Base-by-base conservation (phyloP, 75 land plant genomes). In the Ceratopteris richardii region DNA sequence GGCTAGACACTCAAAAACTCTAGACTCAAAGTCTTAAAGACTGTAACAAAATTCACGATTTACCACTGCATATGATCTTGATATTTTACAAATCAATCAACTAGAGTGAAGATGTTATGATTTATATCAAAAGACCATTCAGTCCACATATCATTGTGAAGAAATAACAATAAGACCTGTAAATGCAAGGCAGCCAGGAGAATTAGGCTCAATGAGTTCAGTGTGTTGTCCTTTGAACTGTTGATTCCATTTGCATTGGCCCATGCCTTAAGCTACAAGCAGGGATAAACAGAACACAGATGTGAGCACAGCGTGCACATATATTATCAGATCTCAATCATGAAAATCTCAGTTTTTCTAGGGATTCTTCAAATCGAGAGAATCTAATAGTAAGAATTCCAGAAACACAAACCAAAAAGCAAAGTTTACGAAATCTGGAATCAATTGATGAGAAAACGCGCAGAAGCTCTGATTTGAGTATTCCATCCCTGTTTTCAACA, bases 401-500 rank as follows among this genome's bases (percentile, higher is more conserved):
- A 13, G 11, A 22, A 26, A 36, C 44, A 48, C 61, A 67, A 66
- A 88, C 93, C 89, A 88, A 57, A 63, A 70, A 81, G 57, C 89
- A 73, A n/a, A 88, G 66, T 54, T 75, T 69, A 27, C 56, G 77
- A 71, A 88, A 81, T 44, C 93, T 78, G 30, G 77, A 67, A 70
- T 88, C 93, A 64, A 88, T 88, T 21, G 70, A 39, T 23, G 78
- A 61, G 40, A 88, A 60, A 25, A 79, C 31, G 31, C 60, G 54
- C 2, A 85, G 28, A 23, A 85, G 66, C 37, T 66, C 59, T 7
- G 93, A 88, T 71, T 77, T 84, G 20, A 51, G 19, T 22, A 88
- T 68, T 20, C 89, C 93, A 77, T 85, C 85, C 41, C 61, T 76
- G 61, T 88, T 88, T 50, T 85, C 93, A 30, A 85, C 77, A 11